phyloP scores from a whole-genome alignment of 805 yeast genomes.

The Spathaspora passalidarum region DNA sequence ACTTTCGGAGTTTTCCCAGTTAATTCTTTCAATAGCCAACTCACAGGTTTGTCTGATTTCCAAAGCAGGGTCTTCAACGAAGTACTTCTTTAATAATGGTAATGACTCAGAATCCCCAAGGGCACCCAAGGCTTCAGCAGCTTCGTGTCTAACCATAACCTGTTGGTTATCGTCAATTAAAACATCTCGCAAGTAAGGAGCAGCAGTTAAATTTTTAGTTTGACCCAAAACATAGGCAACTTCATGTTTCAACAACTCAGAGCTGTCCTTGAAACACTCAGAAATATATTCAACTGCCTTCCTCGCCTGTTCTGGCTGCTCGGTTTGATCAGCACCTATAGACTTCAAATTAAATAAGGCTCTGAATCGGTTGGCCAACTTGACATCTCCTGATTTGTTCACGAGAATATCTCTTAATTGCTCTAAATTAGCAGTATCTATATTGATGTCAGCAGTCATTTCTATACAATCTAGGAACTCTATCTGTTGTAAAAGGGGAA shows the following conservation, averaged over 20 bases:
- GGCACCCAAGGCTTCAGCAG: slow-evolving; percentile 98
- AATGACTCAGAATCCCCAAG: slow-evolving; percentile 78
- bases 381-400: slow-evolving; percentile 64
- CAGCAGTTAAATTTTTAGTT: slow-evolving; percentile 78
- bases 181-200: slow-evolving; percentile 71
- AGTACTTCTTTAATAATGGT: slow-evolving; percentile 60
- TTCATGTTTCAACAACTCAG: slow-evolving; percentile 94
- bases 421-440: slow-evolving; percentile 49
- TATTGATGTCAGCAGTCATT: slow-evolving; percentile 35
- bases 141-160: slow-evolving; percentile 98
- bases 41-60: slow-evolving; percentile 98
- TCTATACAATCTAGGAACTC: neutral
- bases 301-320: slow-evolving; percentile 48
- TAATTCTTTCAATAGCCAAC: slow-evolving; percentile 90
- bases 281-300: slow-evolving; percentile 79
- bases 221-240: slow-evolving; percentile 97
- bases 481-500: too few relatives aligned
- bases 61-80: slow-evolving; percentile 68
- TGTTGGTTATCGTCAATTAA: slow-evolving; percentile 67
- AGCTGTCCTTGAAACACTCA: slow-evolving; percentile 73
- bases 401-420: slow-evolving; percentile 68
- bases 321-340: slow-evolving; percentile 69
- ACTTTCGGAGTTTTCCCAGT: slow-evolving; percentile 78
- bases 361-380: slow-evolving; percentile 85
- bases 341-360: slow-evolving; percentile 90